A percentile compares a stretch with the other conserved stretches of the same genome.
phyloP scores from a whole-genome alignment of 2,329 filamentous ascomycete species.

The Xenoacremonium recifei region DNA sequence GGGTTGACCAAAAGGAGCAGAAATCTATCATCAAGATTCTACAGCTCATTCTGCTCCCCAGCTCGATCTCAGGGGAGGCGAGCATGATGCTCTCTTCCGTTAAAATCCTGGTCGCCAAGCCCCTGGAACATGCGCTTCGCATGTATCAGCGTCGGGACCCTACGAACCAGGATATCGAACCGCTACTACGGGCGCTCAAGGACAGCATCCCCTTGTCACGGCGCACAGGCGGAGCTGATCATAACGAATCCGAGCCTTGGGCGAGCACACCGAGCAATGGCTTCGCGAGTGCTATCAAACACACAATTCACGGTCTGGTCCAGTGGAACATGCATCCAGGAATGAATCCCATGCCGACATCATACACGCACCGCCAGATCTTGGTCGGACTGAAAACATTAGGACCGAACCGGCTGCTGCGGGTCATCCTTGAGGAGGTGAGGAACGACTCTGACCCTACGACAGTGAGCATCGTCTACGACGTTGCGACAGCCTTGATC shows the following conservation, averaged over 20 bases:
- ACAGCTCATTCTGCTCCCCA: conserved; percentile 68
- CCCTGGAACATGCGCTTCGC: conserved; percentile 65
- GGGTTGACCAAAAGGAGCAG: conserved; percentile 64
- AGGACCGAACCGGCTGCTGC: conserved; percentile 60
- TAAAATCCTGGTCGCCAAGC: conserved; percentile 68
- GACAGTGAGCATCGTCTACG: conserved; percentile 61
- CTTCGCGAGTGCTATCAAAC: conserved; percentile 55
- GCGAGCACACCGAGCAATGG: conserved; percentile 54
- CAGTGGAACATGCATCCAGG: conserved; percentile 63
- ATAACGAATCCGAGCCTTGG: conserved; percentile 70
- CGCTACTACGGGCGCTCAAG: conserved; percentile 64
- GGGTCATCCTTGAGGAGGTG: conserved; percentile 66
- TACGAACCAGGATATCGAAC: conserved; percentile 66
- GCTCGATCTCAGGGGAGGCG: conserved; percentile 70
- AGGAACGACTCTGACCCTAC: conserved; percentile 59
- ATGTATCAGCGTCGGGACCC: conserved; percentile 66
- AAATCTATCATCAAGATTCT: conserved; percentile 70
- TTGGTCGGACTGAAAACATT: conserved; percentile 59
- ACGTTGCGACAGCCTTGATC: conserved; percentile 67
- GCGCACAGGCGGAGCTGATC: conserved; percentile 60
- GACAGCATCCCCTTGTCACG: conserved; percentile 57
- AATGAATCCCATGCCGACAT: conserved; percentile 55
- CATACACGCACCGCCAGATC: conserved; percentile 72
- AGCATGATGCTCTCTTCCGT: conserved; percentile 69
- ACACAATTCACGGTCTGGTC: conserved; percentile 61